Evolutionary conservation across 495 filamentous ascomycete genomes (phyloP), one percentile per base, ranked within the genome.

Genomic region (Neurospora sublineolata): DNA sequence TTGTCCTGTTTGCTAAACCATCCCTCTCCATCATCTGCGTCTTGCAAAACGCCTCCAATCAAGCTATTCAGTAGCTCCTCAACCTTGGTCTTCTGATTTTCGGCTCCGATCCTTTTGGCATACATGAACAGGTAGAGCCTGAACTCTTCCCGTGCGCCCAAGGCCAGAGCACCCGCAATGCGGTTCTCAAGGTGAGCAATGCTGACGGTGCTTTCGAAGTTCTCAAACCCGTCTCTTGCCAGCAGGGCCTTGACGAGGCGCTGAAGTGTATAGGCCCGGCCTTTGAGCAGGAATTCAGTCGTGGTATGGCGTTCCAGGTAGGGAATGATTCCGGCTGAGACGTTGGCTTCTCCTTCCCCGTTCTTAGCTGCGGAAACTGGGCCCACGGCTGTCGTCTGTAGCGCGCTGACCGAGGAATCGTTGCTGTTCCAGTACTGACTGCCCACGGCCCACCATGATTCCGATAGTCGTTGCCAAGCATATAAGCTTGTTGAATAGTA

Each of bases 351-450:
- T 14, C 82, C 84, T 4, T 78, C 75, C 4, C 77, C 77, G 30
- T 81, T 82, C 38, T 81, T 80, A 60, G 77, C 16, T 18, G 40
- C 33, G 0, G 68, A 74, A 10, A 81, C 79, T 2, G 86, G 82
- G 2, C 86, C 87, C 20, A 87, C 84, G 23, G 88, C 89, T 10
- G 90, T 89, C 0, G 92, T 88, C 68, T 93, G 90, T 9, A 96
- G 78, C 69, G 93, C 92, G 71, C 90, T 88, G 37, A 94, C 86
- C 0, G 93, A 92, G 14, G 91, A 89, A 73, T 94, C 94, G 41
- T 93, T 93, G n/a, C 91, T 92, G 80, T 97, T 97, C 95, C 96
- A 98, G 79, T 98, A 98, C 79, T 98, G 95, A 77, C 91, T 94
- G 30, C 94, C 94, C 1, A 97, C 93, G 3, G 95, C 94, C 95